Evolutionary conservation across 179 eudicot species (phyloP).

Genomic region (Sideroxylon spinosum): DNA sequence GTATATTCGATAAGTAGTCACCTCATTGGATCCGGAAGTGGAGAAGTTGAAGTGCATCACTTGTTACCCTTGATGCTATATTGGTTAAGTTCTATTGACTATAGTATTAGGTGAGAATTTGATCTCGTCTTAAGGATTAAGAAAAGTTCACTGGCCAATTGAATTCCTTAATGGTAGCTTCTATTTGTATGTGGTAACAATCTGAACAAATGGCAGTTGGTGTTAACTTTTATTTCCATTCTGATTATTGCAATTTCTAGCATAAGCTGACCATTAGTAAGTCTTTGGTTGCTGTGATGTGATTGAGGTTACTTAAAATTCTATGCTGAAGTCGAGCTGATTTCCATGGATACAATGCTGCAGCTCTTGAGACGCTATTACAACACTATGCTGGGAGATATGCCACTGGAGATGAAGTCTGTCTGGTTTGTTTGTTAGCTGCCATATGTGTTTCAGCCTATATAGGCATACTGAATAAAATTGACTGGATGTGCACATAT

Average conservation of each 20-base stretch:
- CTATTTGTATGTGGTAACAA: not conserved
- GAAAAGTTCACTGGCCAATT: not conserved
- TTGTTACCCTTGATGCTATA: not conserved
- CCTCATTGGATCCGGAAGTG: not conserved
- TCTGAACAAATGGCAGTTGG: not conserved
- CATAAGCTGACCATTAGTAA: not conserved
- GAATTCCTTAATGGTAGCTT: too few relatives aligned
- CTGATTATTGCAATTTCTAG: too few relatives aligned
- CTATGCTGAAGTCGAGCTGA: not conserved
- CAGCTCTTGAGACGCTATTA: slow-evolving; percentile 84
- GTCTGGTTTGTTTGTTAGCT: slow-evolving; percentile 55
- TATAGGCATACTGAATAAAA: too few relatives aligned
- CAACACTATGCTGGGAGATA: slow-evolving; percentile 71
- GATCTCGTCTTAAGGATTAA: not conserved
- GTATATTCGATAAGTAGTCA: not conserved
- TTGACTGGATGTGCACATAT: too few relatives aligned
- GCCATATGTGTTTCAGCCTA: not conserved
- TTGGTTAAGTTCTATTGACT: not conserved
- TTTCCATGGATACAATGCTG: slow-evolving; percentile 9
- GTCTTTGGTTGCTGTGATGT: not conserved
- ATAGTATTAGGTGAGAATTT: too few relatives aligned
- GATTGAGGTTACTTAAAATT: not conserved
- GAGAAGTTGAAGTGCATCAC: not conserved
- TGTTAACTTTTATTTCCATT: too few relatives aligned
- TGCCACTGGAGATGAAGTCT: slow-evolving; percentile 94